phyloP scores from a whole-genome alignment of 495 filamentous ascomycete species.

The Penicillium goetzii region DNA sequence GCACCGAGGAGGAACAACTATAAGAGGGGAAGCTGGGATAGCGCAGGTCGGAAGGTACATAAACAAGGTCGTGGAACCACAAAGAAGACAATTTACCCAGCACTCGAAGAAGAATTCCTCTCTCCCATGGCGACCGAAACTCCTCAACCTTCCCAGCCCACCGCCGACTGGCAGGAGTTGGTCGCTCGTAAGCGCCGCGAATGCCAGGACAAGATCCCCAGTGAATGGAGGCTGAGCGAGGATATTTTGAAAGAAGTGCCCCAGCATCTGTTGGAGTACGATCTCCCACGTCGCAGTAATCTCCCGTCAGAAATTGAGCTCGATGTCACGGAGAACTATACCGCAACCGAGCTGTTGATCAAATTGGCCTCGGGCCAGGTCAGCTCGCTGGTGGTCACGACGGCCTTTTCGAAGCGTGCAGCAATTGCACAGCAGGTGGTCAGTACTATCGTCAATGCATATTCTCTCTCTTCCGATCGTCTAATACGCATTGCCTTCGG shows the following conservation, averaged over 20 bases:
- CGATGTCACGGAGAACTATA: slow-evolving; percentile 53
- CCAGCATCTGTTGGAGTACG: slow-evolving; percentile 22
- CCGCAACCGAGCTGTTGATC: slow-evolving; percentile 48
- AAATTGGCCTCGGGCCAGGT: slow-evolving; percentile 33
- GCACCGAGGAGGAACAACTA: not conserved
- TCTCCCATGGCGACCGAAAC: slow-evolving; percentile 6
- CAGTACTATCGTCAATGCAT: slow-evolving; percentile 19
- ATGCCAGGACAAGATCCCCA: slow-evolving; percentile 32
- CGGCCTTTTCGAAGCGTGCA: slow-evolving; percentile 53
- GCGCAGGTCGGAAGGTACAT: not conserved
- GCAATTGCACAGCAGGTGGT: slow-evolving; percentile 39
- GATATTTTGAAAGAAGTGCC: slow-evolving; percentile 11
- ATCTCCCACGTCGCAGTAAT: slow-evolving; percentile 26
- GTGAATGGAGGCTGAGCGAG: slow-evolving; percentile 30
- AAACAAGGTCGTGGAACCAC: not conserved
- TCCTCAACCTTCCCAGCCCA: not conserved
- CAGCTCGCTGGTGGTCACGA: slow-evolving; percentile 48
- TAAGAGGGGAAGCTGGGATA: not conserved
- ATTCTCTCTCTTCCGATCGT: not conserved
- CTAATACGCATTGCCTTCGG: not conserved
- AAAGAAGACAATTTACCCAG: not conserved
- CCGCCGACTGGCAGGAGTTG: slow-evolving; percentile 29
- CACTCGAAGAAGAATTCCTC: not conserved
- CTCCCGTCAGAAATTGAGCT: slow-evolving; percentile 45
- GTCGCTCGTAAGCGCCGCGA: slow-evolving; percentile 30